Evolutionary conservation across 2,329 filamentous ascomycete genomes (phyloP).

Genomic region (Sporothrix euskadiensis): DNA sequence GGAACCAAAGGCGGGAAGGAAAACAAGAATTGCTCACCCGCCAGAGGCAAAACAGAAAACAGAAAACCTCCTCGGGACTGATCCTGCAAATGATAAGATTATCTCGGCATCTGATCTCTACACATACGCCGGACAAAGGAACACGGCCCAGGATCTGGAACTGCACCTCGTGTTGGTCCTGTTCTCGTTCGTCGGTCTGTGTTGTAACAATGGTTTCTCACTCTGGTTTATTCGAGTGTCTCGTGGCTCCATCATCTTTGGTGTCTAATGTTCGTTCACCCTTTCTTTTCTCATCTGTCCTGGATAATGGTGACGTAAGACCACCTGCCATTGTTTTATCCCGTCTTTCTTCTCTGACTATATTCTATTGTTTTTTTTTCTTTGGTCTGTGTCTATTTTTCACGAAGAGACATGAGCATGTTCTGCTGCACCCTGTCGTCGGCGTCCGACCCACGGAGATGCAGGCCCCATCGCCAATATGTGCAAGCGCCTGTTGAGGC

Average conservation of each 20-base stretch:
- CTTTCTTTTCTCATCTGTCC: too few species aligned
- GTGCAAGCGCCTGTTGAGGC: constrained; percentile 1
- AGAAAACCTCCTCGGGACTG: not conserved
- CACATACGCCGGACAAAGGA: too few species aligned
- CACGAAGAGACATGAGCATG: not conserved
- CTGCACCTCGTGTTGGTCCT: not conserved
- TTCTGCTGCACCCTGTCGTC: too few species aligned
- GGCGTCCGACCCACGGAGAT: not conserved
- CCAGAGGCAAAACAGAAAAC: not conserved
- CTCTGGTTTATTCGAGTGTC: not conserved
- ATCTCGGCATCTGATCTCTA: constrained; percentile 2
- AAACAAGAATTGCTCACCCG: not conserved
- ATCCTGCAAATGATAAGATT: constrained; percentile 11
- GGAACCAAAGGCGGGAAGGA: not conserved
- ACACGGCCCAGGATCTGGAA: not conserved
- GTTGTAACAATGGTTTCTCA: not conserved
- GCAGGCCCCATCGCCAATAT: not conserved
- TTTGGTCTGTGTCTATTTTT: not conserved
- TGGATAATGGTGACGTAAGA: too few species aligned
- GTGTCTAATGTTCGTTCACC: too few species aligned
- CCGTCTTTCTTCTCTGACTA: too few species aligned
- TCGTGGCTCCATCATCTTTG: too few species aligned
- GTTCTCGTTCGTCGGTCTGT: not conserved
- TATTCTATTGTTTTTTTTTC: not conserved
- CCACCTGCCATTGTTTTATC: too few species aligned